Evolutionary conservation across 352 stramenopile genomes (phyloP).

Genomic region (Blastocystis sp.): DNA sequence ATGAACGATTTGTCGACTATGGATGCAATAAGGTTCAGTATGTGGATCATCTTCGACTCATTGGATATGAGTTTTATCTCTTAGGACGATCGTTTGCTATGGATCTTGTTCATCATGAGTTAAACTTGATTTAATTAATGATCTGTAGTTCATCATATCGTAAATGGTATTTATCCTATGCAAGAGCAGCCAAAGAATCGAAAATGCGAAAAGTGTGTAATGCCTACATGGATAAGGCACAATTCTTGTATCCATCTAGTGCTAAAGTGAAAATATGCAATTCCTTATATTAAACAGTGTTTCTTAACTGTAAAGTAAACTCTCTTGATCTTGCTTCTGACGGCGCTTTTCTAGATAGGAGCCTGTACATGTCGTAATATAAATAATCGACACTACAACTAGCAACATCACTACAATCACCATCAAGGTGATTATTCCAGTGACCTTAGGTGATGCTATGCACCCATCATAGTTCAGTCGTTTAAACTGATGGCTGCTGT

Average conservation of each 20-base stretch:
- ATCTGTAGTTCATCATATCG: conserved; percentile 42
- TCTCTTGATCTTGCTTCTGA: too few relatives aligned
- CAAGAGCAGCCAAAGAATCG: neutral
- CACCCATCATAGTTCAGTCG: neutral
- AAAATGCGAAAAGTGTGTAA: conserved; percentile 28
- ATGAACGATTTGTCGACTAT: conserved; percentile 58
- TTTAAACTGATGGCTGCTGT: neutral
- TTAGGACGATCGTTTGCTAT: neutral
- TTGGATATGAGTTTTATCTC: conserved; percentile 51
- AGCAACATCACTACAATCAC: neutral
- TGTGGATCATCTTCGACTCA: conserved; percentile 23
- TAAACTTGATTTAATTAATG: neutral
- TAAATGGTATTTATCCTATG: neutral
- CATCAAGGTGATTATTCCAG: neutral
- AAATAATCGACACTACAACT: neutral
- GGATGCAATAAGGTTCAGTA: conserved; percentile 58
- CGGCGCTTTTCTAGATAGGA: too few relatives aligned
- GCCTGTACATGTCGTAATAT: neutral
- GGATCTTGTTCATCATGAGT: conserved; percentile 46
- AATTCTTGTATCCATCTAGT: neutral
- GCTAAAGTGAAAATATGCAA: conserved; percentile 14
- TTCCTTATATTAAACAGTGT: conserved; percentile 4
- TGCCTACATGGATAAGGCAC: neutral
- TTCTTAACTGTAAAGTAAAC: neutral
- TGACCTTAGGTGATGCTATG: neutral